Evolutionary conservation across 495 filamentous ascomycete species (phyloP), one percentile per base, ranked within the genome.

Genomic region (Neurospora africana): DNA sequence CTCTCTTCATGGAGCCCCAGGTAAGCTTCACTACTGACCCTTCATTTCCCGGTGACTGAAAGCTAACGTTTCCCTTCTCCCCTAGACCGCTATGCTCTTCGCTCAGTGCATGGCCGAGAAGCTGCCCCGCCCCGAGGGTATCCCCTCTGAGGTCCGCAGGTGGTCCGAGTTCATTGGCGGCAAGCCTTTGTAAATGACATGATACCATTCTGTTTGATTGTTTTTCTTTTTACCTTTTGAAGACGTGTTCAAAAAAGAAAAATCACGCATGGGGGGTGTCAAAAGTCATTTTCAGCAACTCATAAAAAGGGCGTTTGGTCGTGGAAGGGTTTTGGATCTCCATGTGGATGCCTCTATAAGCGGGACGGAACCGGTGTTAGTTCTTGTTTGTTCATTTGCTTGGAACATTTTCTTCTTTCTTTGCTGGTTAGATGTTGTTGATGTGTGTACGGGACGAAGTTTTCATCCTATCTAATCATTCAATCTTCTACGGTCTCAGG

Each of bases 1-100:
- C 95, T 43, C 85, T 98, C 73, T 99, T 98, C 82, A 98, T 98
- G 94, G 95, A 99, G 84, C 95, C 95, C 27, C 96, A 95, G 92
- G 95, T 97, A 85, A 86, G 90, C 82, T 40, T 44, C 68, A 21
- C 35, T 61, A 43, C 21, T 35, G 37, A 44, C 65, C 36, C 68
- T 36, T 27, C 38, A 72, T 58, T 33, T 70, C 27, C 35, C 21
- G 65, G 10, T 58, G 33, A 47, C 43, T 40, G 36, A 77, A 74
- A 73, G 79, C 78, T 80, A 76, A 79, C 69, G 43, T 35, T 40
- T 58, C 23, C 36, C 8, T 36, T 35, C 74, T 72, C 35, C 68
- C 61, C 74, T 33, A 98, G 95, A 99, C 95, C 77, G 95, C 95
- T 69, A 87, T 93, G 68, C 91, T 99, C 76, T 98, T 98, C 78